Evolutionary conservation across 805 yeast species (phyloP).

Genomic region (Yarrowia sp.): DNA sequence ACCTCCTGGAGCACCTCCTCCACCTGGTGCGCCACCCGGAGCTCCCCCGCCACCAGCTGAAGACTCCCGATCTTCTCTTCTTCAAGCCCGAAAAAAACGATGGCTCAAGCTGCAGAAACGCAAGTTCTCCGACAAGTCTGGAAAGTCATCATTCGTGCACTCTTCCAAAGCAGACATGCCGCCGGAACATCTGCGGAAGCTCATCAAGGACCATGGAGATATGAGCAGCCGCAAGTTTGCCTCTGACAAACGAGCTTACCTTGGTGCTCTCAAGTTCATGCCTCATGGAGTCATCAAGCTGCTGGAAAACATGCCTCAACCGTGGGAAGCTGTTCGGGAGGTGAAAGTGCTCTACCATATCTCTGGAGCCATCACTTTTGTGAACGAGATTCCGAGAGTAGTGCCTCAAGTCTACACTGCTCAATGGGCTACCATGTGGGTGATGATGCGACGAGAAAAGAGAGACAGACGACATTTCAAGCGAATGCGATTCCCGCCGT

Average conservation of each 20-base stretch:
- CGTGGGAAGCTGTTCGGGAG: slow-evolving; percentile 88
- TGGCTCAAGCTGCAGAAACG: slow-evolving; percentile 67
- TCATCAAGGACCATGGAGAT: slow-evolving; percentile 80
- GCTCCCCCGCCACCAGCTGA: slow-evolving; percentile 31
- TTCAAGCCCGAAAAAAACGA: slow-evolving; percentile 48
- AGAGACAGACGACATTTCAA: slow-evolving; percentile 86
- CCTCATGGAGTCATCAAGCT: slow-evolving; percentile 92
- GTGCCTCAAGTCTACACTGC: slow-evolving; percentile 88
- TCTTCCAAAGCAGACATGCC: slow-evolving; percentile 81
- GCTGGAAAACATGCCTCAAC: slow-evolving; percentile 95
- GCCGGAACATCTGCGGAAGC: slow-evolving; percentile 85
- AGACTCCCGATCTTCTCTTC: slow-evolving; percentile 34
- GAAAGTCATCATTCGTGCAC: slow-evolving; percentile 47
- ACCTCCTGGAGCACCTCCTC: slow-evolving; percentile 34
- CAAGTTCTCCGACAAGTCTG: slow-evolving; percentile 46
- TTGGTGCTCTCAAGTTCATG: slow-evolving; percentile 90
- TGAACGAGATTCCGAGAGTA: slow-evolving; percentile 87
- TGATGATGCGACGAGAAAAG: slow-evolving; percentile 89
- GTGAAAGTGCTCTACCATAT: slow-evolving; percentile 86
- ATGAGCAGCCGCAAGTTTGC: slow-evolving; percentile 75
- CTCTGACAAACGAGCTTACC: slow-evolving; percentile 78
- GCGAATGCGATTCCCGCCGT: slow-evolving; percentile 90
- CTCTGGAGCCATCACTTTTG: slow-evolving; percentile 93
- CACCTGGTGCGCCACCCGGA: slow-evolving; percentile 30
- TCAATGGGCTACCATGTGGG: slow-evolving; percentile 95